Evolutionary conservation across 2,329 filamentous ascomycete genomes (phyloP), one percentile per base, ranked within the genome.

Genomic region (Penicillium sp.): DNA sequence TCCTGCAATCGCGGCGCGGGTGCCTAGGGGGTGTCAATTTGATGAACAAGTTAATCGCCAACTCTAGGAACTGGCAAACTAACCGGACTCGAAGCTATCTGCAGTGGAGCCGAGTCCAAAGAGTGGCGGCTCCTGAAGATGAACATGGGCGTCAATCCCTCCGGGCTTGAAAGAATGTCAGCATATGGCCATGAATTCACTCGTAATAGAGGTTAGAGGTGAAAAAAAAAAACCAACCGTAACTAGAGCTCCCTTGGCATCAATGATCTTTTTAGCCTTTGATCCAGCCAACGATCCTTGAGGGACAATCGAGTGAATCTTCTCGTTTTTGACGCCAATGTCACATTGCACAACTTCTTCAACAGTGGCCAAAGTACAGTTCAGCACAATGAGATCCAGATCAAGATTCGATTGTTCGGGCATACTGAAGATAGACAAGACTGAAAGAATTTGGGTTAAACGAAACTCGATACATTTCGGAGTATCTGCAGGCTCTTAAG

Each of bases 81-180:
- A 17, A 35, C 44, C 44, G 15, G 44, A 35, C 29, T 48, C 44
- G 8, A 48, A 48, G 29, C 13, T 35, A 13, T 48, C 44, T 48
- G 44, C 44, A 48, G 44, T 48, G 19, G 44, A 35, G 8, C 44
- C 44, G 13, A 48, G 44, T 23, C 44, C 44, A 35, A 48, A 48
- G 1, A 49, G 33, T 9, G 33, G 27, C 8, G 36, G 38, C 15
- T 33, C 38, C 27, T 44, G 36, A 21, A 48, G 44, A 60, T 82
- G 80, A 1, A 82, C 80, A 64, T 82, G 80, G 12, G 75, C 75
- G 61, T 82, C 80, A 13, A 82, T 72, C 10, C 79, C 79, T 19
- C 80, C 80, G 17, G 79, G 72, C 48, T 64, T 62, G 12, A 60
- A 45, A 21, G 19, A 35, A 33, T 4, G 7, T 48, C 15, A 48